Base-by-base conservation (phyloP, 345 rosid genomes). In the Sisymbrium altissimum region DNA sequence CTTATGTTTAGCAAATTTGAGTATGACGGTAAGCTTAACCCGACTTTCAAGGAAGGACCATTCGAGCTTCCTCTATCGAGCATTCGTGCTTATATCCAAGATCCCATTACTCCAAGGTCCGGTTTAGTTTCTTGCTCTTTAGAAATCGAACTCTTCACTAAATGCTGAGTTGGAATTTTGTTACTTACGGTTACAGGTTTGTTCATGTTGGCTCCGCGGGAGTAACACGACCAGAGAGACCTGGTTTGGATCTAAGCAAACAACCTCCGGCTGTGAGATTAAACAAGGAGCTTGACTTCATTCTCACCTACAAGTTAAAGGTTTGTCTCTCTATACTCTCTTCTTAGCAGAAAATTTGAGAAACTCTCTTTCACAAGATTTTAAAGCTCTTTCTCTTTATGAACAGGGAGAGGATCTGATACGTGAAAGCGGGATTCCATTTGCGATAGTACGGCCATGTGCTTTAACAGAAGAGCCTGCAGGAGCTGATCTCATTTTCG, bases 1-100 rank as follows among this genome's bases (percentile, higher is more conserved):
- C 92, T 94, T 56, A 89, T 91, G 97, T 87, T 89, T 87, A 91
- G 99, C 87, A 94, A 91, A 80, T 94, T 94, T 49, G 97, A 94
- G 83, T 94, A 86, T 68, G 99, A 94, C 30, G 99, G 97, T 65
- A 87, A 86, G 82, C 81, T 91, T 78, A 93, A 94, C 78, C 97
- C 96, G 39, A 83, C 89, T 61, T 94, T 94, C 71, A 80, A 65
- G 58, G 97, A 94, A 83, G 97, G 98, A 8, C 80, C 85, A 32
- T 94, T 94, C 78, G 86, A 89, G 86, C 90, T 94, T 44, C 96
- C 97, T 13, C 11, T 94, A 17, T 88, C 97, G 4, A 81, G 75
- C 71, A 82, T 94, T 68, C 73, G 75, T 64, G 79, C 93, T 6
- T 91, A 85, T 61, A 63, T 89, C 43, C 85, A 89, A 78, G 97